Conservation (phyloP, 1,284 basidiomycete genomes). For the Ustilago lituana region DNA sequence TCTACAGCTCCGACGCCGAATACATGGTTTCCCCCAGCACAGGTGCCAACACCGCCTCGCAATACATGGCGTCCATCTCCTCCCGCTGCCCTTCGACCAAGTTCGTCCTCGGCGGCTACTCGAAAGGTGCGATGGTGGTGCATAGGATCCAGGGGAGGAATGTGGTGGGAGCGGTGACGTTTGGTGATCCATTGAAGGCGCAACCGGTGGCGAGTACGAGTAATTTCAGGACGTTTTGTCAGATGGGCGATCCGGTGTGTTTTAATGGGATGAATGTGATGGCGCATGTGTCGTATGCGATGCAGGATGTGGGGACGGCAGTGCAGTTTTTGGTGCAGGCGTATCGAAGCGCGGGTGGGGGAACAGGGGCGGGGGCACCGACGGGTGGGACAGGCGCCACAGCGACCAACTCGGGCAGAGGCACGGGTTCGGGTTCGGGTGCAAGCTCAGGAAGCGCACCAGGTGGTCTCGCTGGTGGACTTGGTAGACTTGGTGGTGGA, state of each 20-base stretch:
- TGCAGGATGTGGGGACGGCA: slow-evolving; percentile 2
- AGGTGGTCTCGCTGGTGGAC: neutral
- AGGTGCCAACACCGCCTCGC: slow-evolving; percentile 12
- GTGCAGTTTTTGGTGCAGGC: slow-evolving; percentile 31
- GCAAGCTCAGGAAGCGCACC: neutral
- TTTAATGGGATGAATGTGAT: slow-evolving; percentile 26
- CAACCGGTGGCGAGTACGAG: slow-evolving; percentile 11
- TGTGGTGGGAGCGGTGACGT: slow-evolving; percentile 37
- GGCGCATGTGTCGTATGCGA: slow-evolving; percentile 28
- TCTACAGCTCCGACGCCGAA: slow-evolving; percentile 22
- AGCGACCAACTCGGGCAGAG: neutral
- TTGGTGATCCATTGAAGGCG: slow-evolving; percentile 36
- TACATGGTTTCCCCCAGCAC: slow-evolving; percentile 21
- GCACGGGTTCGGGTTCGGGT: slow-evolving; percentile 1
- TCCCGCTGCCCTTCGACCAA: slow-evolving; percentile 26
- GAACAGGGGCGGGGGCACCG: neutral
- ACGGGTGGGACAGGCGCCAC: too few species aligned
- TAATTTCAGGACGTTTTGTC: slow-evolving; percentile 25
- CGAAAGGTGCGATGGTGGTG: slow-evolving; percentile 38
- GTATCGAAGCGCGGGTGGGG: slow-evolving; percentile 5
- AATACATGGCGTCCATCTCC: slow-evolving; percentile 8
- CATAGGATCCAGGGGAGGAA: slow-evolving; percentile 17
- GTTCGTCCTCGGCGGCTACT: slow-evolving; percentile 27
- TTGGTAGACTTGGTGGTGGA: too few species aligned
- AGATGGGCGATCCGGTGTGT: slow-evolving; percentile 34